Conservation (phyloP, 768 basidiomycete species). For the Auricularia auricula-judae region DNA sequence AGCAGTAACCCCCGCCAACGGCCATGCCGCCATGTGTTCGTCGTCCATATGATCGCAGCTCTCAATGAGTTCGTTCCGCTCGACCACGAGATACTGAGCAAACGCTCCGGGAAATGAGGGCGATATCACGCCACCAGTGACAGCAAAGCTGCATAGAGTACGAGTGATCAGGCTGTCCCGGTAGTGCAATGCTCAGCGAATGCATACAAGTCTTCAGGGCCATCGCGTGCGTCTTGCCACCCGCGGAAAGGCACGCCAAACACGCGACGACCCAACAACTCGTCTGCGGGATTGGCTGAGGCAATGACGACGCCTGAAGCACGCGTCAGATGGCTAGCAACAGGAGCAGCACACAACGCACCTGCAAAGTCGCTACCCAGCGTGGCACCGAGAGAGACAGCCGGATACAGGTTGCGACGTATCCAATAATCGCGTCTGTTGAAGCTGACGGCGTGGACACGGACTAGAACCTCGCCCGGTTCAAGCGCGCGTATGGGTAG, state of each 20-base stretch:
- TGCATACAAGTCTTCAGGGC: slow-evolving; percentile 53
- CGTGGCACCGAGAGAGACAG: slow-evolving; percentile 44
- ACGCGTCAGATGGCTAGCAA: not conserved
- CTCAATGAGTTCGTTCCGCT: slow-evolving; percentile 46
- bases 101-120: slow-evolving; percentile 56
- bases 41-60: slow-evolving; percentile 60
- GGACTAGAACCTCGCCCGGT: slow-evolving; percentile 51
- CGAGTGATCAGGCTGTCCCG: not conserved
- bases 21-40: slow-evolving; percentile 65
- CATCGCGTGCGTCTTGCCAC: slow-evolving; percentile 56
- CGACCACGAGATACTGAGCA: slow-evolving; percentile 63
- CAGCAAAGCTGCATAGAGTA: slow-evolving; percentile 38
- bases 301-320: slow-evolving; percentile 53
- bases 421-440: slow-evolving; percentile 82
- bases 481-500: slow-evolving; percentile 39
- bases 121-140: slow-evolving; percentile 47
- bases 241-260: slow-evolving; percentile 69
- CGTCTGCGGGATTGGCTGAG: slow-evolving; percentile 39
- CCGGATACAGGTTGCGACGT: slow-evolving; percentile 55
- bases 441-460: slow-evolving; percentile 58
- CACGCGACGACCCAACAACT: slow-evolving; percentile 51
- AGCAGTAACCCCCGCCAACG: slow-evolving; percentile 66
- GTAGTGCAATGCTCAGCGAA: not conserved
- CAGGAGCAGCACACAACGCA: slow-evolving; percentile 12
- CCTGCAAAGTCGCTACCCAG: slow-evolving; percentile 71